Base-by-base conservation (phyloP, 371 early-diverging fungal genomes). In the Chytridiales sp. region DNA sequence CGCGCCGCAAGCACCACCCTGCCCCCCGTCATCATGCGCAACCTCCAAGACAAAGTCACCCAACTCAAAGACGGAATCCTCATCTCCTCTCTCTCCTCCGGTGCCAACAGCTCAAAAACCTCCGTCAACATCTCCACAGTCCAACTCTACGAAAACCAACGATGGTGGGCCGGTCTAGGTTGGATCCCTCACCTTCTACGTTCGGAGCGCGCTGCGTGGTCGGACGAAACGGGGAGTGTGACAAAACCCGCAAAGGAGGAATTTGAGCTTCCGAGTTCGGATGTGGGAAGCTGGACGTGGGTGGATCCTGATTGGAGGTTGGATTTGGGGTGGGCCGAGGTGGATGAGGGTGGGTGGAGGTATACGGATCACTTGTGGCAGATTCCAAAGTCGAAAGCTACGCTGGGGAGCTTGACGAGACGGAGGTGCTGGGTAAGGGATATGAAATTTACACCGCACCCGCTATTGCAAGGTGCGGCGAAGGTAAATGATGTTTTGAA, bases 141-240 rank as follows among this genome's bases (percentile, higher is more conserved):
- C 19, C 31, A 48, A 21, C n/a, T 78, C 11, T 77, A 61, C 55
- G 77, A 80, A 52, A 80, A 80, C 66, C 75, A 80, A 59, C 61
- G 80, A 29, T 80, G 80, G 78, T 78, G 75, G 74, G 73, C 75
- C 29, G 78, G 71, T 15, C 67, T 75, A 9, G 78, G 78, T 1
- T 80, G 69, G 67, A 66, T 77, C 19, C 74, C 76, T 1, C 70
- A 70, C 47, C 63, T 80, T 27, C 51, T 80, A 11, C 61, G 55
- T 15, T 43, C 62, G 3, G 80, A 80, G 54, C 72, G 80, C 34
- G 27, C 51, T 13, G 57, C 76, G 2, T 80, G 80, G 80, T 64
- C 67, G 22, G 80, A 79, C 56, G 74, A 59, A 24, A 64, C 69
- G 19, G 77, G 78, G 15, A 40, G 17, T 3, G 61, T 72, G 11